Base-by-base conservation (phyloP, 257 asterid genomes). In the Marsdenia floribunda region DNA sequence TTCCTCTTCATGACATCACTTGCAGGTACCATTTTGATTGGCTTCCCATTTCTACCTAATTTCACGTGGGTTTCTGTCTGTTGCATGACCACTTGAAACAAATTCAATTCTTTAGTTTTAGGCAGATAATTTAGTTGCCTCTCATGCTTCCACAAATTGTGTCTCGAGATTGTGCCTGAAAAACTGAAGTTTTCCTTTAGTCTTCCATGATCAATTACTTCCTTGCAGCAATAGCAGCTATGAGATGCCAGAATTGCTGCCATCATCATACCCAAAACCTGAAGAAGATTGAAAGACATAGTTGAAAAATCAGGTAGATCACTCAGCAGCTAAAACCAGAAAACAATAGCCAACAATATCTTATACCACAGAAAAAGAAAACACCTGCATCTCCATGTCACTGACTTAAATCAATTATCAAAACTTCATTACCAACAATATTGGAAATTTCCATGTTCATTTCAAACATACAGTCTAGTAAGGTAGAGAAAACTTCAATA, bases 161-260 rank as follows among this genome's bases (percentile, higher is more conserved):
- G 38, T 69, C 50, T 71, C 8, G 86, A 77, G 67, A 86, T 4
- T 64, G 90, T 77, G 59, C 83, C 82, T 13, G 90, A 85, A 63
- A 86, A 87, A 68, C 89, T 79, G 58, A 87, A 84, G 69, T 79
- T 87, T n/a, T 83, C 88, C 55, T 80, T 82, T 38, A 69, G 70
- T 37, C 74, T 86, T 75, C 85, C 85, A 53, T 78, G 85, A 78
- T 83, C 77, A 38, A 76, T 37, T 21, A 73, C 60, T 69, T 87
- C 90, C 37, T 82, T 85, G 53, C 73, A 58, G 86, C 93, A 89
- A 85, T 81, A 86, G 70, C 88, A 86, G 84, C 91, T 84, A 65
- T 83, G 82, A 11, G 93, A 90, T 81, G 94, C 96, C 79, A 91
- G 84, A 72, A 86, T 83, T 72, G 88, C 88, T 73, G 89, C 90